These are phyloP conservation scores for Cucurbitaria berberidis DNA, from an alignment of 2,329 filamentous ascomycete species.

Conservation along the genomic window DNA sequence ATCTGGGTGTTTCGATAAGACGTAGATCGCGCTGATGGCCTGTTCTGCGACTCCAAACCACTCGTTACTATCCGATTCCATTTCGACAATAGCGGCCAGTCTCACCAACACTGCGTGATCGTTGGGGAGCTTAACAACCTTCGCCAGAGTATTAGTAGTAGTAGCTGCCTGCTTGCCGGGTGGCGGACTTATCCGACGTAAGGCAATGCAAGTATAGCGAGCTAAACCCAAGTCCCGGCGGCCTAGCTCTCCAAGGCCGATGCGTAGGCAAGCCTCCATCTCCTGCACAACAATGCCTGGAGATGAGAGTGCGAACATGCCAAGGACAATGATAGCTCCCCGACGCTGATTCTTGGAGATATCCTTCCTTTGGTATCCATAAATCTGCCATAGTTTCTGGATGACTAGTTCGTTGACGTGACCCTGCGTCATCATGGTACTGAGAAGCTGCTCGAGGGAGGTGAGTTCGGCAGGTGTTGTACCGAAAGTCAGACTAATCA, in stretches of 20 bases:
- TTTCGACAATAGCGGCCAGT: conserved; percentile 83
- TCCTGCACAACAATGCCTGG: conserved; percentile 93
- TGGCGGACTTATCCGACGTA: conserved; percentile 83
- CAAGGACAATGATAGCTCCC: conserved; percentile 92
- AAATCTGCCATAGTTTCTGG: conserved; percentile 95
- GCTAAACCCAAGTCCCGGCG: conserved; percentile 84
- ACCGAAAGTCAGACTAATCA: conserved; percentile 98
- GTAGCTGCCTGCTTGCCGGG: conserved; percentile 69
- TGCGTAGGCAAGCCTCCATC: conserved; percentile 91
- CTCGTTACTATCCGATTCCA: conserved; percentile 88
- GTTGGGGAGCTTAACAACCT: conserved; percentile 80
- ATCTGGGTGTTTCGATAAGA: conserved; percentile 91
- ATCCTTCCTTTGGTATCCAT: conserved; percentile 85
- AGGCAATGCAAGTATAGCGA: conserved; percentile 92
- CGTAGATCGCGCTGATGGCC: conserved; percentile 93
- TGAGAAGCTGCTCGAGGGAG: conserved; percentile 90
- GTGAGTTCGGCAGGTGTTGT: conserved; percentile 94
- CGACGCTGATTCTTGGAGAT: conserved; percentile 90
- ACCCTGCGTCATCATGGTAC: conserved; percentile 96
- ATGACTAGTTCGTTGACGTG: conserved; percentile 86
- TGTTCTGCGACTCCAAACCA: conserved; percentile 95
- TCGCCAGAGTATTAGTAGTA: conserved; percentile 61
- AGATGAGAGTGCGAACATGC: conserved; percentile 93
- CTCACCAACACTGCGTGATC: conserved; percentile 86
- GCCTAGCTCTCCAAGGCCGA: conserved; percentile 82